phyloP scores from a whole-genome alignment of 176 grass and related monocot species.

The Oryza punctata region DNA sequence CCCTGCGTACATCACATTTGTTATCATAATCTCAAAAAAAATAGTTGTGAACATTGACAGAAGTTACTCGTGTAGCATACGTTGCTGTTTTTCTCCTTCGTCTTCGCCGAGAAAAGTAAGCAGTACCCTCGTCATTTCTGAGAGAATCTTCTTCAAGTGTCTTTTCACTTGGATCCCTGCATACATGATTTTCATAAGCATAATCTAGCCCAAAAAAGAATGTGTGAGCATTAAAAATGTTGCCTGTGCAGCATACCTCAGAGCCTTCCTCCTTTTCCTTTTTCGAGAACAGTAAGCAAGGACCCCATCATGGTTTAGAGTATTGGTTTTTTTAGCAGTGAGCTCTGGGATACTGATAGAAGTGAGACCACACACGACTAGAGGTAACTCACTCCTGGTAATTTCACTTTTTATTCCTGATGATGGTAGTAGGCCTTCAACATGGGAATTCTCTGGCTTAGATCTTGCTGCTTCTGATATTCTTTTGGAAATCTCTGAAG shows the following conservation, averaged over 20 bases:
- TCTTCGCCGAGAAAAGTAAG: conserved; percentile 48
- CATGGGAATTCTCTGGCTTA: conserved; percentile 12
- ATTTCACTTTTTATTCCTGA: conserved; percentile 46
- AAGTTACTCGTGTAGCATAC: conserved; percentile 47
- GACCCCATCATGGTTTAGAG: conserved; percentile 6
- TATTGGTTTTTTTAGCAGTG: background rate
- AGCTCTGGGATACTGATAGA: conserved; percentile 13
- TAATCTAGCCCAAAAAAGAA: conserved; percentile 6
- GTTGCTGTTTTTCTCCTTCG: conserved; percentile 79
- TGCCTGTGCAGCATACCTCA: conserved; percentile 44
- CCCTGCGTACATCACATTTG: conserved; percentile 51
- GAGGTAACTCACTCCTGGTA: conserved; percentile 15
- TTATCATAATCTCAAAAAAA: conserved; percentile 29
- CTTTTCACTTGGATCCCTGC: conserved; percentile 71
- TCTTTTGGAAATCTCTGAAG: background rate
- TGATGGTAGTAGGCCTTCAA: conserved; percentile 23
- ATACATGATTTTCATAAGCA: conserved; percentile 20
- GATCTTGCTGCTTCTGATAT: conserved; percentile 17
- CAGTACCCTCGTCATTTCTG: conserved; percentile 20
- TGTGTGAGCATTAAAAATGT: conserved; percentile 29
- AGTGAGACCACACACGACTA: conserved; percentile 1
- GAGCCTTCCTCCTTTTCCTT: conserved; percentile 63
- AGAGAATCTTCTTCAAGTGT: conserved; percentile 59
- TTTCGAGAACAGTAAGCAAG: conserved; percentile 34
- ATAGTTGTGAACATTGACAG: conserved; percentile 19